Base-by-base conservation (phyloP, 176 grass and related monocot genomes). In the Themeda triandra region DNA sequence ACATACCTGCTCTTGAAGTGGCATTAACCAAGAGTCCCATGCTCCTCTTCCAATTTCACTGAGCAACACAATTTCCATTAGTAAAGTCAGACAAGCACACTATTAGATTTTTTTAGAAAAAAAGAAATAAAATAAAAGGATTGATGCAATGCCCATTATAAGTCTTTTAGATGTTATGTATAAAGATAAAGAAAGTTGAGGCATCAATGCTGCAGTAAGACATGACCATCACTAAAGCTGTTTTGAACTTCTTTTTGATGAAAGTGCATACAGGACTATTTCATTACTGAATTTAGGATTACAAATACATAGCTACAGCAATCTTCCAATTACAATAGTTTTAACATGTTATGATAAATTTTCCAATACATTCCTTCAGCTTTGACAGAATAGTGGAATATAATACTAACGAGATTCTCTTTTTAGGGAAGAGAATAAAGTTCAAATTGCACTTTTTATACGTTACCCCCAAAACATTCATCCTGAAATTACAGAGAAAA, bases 1-100 rank as follows among this genome's bases (percentile, higher is more conserved):
- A 81, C 60, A 30, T 63, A 98, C 95, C 95, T 98, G 95, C 25
- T 93, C 85, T 75, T 83, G 80, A 80, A 98, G 95, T 71, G 95
- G 92, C 92, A 88, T 90, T 71, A 98, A 63, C 95, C 95, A 98
- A 69, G 95, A 98, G 76, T 92, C 88, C 86, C 82, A 86, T 68
- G 69, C 28, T 85, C 95, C 95, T 85, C 76, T 80, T 84, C 92
- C 95, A 76, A 98, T 93, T 92, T 95, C 91, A 54, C 95, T 98
- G 80, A 37, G 12, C 71, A 80, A 92, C 25, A 44, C 14, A 80
- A 73, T 36, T 74, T 69, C 31, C 40, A 68, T 80, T 24, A 89
- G 64, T 64, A 63, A 51, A 88, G n/a, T 81, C 23, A 39, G 62
- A 48, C 7, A 80, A 76, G 37, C 66, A 71, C 19, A 41, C 7